phyloP scores from a whole-genome alignment of 768 basidiomycete species.

The Russula sp. region DNA sequence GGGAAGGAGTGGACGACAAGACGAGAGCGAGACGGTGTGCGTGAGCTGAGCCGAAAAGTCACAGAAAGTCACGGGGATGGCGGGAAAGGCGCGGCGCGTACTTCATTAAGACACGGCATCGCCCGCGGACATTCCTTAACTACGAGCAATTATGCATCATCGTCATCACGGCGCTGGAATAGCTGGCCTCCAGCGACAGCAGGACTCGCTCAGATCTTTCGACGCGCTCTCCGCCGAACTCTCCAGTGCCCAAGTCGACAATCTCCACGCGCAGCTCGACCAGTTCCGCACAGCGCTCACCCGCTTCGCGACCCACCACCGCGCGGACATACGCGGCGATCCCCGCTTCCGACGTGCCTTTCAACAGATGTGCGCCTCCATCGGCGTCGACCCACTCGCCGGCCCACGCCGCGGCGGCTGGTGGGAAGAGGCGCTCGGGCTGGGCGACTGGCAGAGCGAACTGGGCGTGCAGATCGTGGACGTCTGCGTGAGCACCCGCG shows the following conservation, averaged over 20 bases:
- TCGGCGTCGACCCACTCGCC: conserved; percentile 92
- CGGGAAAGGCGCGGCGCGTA: not conserved
- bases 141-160: conserved; percentile 42
- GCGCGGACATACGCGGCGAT: conserved; percentile 75
- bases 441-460: conserved; percentile 95
- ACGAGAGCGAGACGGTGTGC: not conserved
- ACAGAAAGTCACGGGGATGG: too few relatives aligned
- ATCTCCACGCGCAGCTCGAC: conserved; percentile 74
- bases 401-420: conserved; percentile 81
- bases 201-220: conserved; percentile 74
- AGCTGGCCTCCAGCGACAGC: conserved; percentile 85
- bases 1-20: not conserved
- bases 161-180: conserved; percentile 77
- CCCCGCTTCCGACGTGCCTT: conserved; percentile 88
- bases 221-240: conserved; percentile 74
- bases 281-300: conserved; percentile 81
- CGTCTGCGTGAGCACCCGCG: conserved; percentile 81
- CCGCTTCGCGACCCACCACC: conserved; percentile 80
- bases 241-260: conserved; percentile 67
- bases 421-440: conserved; percentile 84
- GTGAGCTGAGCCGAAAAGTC: not conserved
- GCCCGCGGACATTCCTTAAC: not conserved
- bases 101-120: not conserved
- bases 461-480: conserved; percentile 94
- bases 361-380: conserved; percentile 91